Percentiles rank a stretch among this genome's conserved stretches.
Conservation (phyloP, 1,139 yeast species). For the Diutina catenulata region DNA sequence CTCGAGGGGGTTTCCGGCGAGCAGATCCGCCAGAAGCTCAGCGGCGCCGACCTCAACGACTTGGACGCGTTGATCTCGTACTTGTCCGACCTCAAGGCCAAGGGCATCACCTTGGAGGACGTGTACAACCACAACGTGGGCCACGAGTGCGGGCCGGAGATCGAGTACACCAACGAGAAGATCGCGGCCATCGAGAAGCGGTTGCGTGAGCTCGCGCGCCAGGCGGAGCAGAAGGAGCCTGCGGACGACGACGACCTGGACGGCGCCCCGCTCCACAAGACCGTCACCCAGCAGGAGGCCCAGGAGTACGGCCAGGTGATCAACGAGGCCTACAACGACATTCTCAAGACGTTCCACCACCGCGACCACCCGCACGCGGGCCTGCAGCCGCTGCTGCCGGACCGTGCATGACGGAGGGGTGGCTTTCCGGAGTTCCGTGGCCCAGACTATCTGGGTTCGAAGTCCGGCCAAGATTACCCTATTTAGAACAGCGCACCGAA, state of each 20-base stretch:
- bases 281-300: slow-evolving; percentile 11
- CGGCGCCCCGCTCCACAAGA: not conserved
- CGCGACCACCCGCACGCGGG: too few species aligned
- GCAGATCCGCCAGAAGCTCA: slow-evolving; percentile 36
- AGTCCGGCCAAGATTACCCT: too few species aligned
- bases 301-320: slow-evolving; percentile 16
- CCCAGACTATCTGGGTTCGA: too few species aligned
- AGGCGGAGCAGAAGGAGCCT: slow-evolving; percentile 7
- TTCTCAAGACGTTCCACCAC: slow-evolving; percentile 31
- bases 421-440: too few species aligned
- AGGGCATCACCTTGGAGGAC: slow-evolving; percentile 40
- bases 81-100: slow-evolving; percentile 35
- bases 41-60: slow-evolving; percentile 35
- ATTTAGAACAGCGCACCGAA: too few species aligned
- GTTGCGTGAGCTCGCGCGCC: not conserved
- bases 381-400: too few species aligned
- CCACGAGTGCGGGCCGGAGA: slow-evolving; percentile 8
- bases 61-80: slow-evolving; percentile 39
- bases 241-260: not conserved
- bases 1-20: slow-evolving; percentile 34
- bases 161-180: slow-evolving; percentile 8
- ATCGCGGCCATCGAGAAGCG: not conserved
- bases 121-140: slow-evolving; percentile 24
- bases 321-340: slow-evolving; percentile 40
- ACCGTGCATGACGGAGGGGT: too few species aligned